Evolutionary conservation across 2,329 filamentous ascomycete genomes (phyloP), one percentile per base, ranked within the genome.

Genomic region (Talaromyces sp.): DNA sequence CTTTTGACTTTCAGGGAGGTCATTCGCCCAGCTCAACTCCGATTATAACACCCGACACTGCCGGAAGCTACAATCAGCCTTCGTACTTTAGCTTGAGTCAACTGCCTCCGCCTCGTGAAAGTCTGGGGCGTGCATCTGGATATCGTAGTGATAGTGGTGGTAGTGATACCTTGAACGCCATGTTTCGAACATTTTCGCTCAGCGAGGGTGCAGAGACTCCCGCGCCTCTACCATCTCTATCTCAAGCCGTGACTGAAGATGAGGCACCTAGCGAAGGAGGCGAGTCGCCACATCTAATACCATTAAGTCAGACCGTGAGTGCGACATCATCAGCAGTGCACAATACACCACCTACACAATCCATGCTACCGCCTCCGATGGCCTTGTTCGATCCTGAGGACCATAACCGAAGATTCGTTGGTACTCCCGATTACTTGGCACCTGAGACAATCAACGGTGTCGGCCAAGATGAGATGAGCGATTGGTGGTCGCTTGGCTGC

Each of bases 401-500:
- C 68, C 95, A 86, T 61, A 93, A 90, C 69, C 85, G 94, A 56
- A 87, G 91, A 39, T 99, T 99, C 66, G 94, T 99, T 8, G 94
- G 94, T 33, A 99, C 94, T 0, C 94, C 94, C 0, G 94, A 99
- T 72, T 99, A 99, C 70, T 82, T 99, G 13, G 94, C 94, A 0
- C 94, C 94, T 0, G 95, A 99, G 71, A 99, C 95, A 0, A 96
- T 99, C 69, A 92, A 91, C 63, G 94, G 95, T 52, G 86, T 91
- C 64, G 91, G 93, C 1, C 94, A 99, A 73, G 94, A 99, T 68
- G 93, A 97, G 73, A 94, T 93, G 64, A 97, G 94, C 70, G 94
- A 99, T 84, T 99, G 94, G 94, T 99, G 94, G 94, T 97, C 94
- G 21, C 82, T 99, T n/a, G 94, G 94, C 0, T 99, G 95, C 72